A percentile compares a stretch with the other conserved stretches of the same genome.
phyloP scores from a whole-genome alignment of 345 rosid species.

The Fremontodendron californicum region DNA sequence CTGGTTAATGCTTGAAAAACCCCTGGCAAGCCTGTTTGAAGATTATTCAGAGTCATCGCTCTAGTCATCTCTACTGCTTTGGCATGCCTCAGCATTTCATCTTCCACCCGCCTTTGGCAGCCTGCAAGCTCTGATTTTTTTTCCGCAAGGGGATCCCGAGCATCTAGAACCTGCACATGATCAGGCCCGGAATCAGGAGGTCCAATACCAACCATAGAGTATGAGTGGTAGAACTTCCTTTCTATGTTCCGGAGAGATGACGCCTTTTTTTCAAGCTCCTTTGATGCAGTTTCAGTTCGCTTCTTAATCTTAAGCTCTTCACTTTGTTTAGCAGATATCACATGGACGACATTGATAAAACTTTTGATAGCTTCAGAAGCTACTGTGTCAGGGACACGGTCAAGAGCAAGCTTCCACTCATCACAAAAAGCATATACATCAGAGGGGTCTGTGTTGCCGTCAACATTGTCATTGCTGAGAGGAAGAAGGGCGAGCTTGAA shows the following conservation, averaged over 20 bases:
- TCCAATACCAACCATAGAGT: constrained; percentile 88
- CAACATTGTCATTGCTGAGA: constrained; percentile 49
- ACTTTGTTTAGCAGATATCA: constrained; percentile 62
- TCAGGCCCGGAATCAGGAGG: constrained; percentile 64
- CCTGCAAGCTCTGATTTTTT: constrained; percentile 83
- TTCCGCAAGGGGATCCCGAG: constrained; percentile 84
- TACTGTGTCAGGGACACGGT: constrained; percentile 89
- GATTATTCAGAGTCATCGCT: constrained; percentile 78
- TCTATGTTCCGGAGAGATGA: constrained; percentile 81
- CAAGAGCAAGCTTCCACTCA: constrained; percentile 92
- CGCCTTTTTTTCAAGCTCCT: constrained; percentile 92
- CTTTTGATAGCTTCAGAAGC: constrained; percentile 98
- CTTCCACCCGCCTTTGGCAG: constrained; percentile 82
- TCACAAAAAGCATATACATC: constrained; percentile 70
- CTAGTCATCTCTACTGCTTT: constrained; percentile 90
- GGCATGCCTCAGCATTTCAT: constrained; percentile 81
- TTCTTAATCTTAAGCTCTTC: constrained; percentile 84
- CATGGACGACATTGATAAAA: constrained; percentile 78
- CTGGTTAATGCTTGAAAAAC: constrained; percentile 86
- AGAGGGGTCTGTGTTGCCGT: constrained; percentile 39
- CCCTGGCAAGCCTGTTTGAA: constrained; percentile 92
- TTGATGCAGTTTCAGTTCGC: constrained; percentile 65
- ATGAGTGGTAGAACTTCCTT: constrained; percentile 88
- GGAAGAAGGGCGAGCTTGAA: constrained; percentile 81
- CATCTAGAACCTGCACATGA: constrained; percentile 62